Percentiles rank a stretch among this genome's conserved stretches.
Conservation (phyloP, 805 yeast species). For the Zygoascus tannicola region DNA sequence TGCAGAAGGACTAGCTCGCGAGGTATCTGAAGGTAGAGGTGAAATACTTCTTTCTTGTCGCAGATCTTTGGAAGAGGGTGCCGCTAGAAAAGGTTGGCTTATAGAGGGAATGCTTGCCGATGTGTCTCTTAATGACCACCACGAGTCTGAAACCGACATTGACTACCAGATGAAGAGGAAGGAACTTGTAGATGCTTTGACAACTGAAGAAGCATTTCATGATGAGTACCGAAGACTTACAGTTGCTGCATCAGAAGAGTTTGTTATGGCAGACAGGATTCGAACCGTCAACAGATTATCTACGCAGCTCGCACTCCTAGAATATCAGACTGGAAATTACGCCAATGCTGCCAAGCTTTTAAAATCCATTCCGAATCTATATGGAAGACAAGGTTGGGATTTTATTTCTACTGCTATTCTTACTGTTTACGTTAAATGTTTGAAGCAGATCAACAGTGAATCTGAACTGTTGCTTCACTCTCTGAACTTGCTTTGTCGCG, state of each 20-base stretch:
- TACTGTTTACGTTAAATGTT: slow-evolving; percentile 58
- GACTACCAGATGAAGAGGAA: slow-evolving; percentile 15
- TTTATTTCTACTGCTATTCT: slow-evolving; percentile 57
- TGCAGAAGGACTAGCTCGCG: slow-evolving; percentile 26
- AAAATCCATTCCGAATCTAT: slow-evolving; percentile 59
- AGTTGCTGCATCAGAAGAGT: slow-evolving; percentile 44
- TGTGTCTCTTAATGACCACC: slow-evolving; percentile 11
- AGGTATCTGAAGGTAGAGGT: slow-evolving; percentile 32
- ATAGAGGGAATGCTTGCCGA: slow-evolving; percentile 26
- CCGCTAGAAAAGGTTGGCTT: slow-evolving; percentile 20
- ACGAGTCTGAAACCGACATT: slow-evolving; percentile 6
- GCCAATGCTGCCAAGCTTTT: slow-evolving; percentile 54
- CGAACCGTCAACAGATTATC: slow-evolving; percentile 66
- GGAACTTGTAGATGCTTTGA: slow-evolving; percentile 22
- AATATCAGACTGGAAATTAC: slow-evolving; percentile 48
- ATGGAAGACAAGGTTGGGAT: slow-evolving; percentile 66
- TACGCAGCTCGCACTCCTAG: slow-evolving; percentile 67
- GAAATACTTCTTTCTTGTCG: slow-evolving; percentile 34
- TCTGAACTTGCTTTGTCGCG: slow-evolving; percentile 21
- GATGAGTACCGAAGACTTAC: slow-evolving; percentile 45
- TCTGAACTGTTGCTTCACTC: slow-evolving; percentile 23
- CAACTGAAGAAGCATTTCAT: slow-evolving; percentile 30
- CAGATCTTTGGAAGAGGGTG: slow-evolving; percentile 29
- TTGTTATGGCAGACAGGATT: slow-evolving; percentile 42
- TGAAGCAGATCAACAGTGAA: slow-evolving; percentile 27